These are phyloP conservation scores for Plantago coronopus DNA, from an alignment of 305 asterid genomes.

Conservation along the genomic window DNA sequence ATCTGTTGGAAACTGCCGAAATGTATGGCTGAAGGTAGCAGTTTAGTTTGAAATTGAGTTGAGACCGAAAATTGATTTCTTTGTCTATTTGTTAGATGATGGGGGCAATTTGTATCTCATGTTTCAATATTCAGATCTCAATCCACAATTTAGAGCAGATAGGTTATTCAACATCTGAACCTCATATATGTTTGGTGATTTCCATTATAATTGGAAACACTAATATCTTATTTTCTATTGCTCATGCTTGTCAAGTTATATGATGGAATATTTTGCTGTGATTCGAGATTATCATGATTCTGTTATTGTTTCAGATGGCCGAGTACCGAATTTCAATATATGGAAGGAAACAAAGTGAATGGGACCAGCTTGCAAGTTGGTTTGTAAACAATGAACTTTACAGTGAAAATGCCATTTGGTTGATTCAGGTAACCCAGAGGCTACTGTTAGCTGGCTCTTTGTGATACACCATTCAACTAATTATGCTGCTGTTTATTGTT, in stretches of 20 bases:
- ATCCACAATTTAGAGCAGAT: neutral
- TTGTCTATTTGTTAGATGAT: neutral
- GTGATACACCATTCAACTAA: conserved; percentile 16
- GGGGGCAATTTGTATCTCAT: too few species aligned
- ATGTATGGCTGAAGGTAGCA: neutral
- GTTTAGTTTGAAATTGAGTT: conserved; percentile 8
- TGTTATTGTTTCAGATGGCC: conserved; percentile 55
- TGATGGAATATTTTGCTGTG: conserved; percentile 12
- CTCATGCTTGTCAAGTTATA: conserved; percentile 11
- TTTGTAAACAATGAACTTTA: conserved; percentile 66
- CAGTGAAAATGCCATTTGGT: conserved; percentile 87
- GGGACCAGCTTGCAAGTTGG: conserved; percentile 98
- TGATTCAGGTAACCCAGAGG: conserved; percentile 64
- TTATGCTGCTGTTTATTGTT: conserved; percentile 9
- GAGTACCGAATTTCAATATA: conserved; percentile 83
- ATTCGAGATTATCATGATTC: conserved; percentile 8
- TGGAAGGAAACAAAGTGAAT: conserved; percentile 92
- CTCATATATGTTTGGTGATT: neutral
- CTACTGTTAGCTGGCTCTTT: conserved; percentile 16
- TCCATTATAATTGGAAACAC: neutral
- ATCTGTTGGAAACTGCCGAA: neutral
- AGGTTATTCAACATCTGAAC: conserved; percentile 8
- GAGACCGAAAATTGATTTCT: neutral
- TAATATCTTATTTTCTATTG: conserved; percentile 12
- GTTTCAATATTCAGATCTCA: neutral